phyloP scores from a whole-genome alignment of 495 filamentous ascomycete species.

The Daldinia loculata region DNA sequence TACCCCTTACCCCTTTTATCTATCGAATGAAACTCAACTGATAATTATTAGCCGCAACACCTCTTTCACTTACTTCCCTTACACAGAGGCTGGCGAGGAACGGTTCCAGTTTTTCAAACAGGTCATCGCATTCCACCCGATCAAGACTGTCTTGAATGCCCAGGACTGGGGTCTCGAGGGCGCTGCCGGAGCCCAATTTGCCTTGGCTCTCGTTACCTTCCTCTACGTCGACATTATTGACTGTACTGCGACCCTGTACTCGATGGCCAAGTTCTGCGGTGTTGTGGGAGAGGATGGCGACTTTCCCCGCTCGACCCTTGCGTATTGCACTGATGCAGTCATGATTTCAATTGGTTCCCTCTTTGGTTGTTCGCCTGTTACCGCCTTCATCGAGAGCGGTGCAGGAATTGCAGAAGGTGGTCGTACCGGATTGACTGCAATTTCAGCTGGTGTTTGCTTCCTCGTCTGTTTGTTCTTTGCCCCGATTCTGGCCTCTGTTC shows the following conservation, averaged over 20 bases:
- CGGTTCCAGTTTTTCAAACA: slow-evolving; percentile 82
- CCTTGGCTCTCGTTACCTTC: slow-evolving; percentile 81
- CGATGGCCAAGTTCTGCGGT: slow-evolving; percentile 81
- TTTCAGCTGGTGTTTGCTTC: slow-evolving; percentile 77
- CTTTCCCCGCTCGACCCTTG: slow-evolving; percentile 67
- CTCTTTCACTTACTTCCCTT: slow-evolving; percentile 79
- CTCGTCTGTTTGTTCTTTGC: slow-evolving; percentile 83
- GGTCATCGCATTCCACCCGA: slow-evolving; percentile 80
- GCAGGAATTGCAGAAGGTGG: slow-evolving; percentile 86
- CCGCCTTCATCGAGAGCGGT: slow-evolving; percentile 83
- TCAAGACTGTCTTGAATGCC: slow-evolving; percentile 68
- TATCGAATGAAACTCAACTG: slow-evolving; percentile 17
- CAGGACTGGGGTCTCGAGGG: slow-evolving; percentile 71
- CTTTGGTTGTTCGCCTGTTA: slow-evolving; percentile 78
- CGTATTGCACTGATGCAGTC: slow-evolving; percentile 64
- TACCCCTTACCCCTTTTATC: background rate
- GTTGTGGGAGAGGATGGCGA: slow-evolving; percentile 60
- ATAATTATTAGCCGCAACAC: slow-evolving; percentile 63
- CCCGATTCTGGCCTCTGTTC: slow-evolving; percentile 83
- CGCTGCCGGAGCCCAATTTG: slow-evolving; percentile 66
- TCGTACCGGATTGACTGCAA: slow-evolving; percentile 78
- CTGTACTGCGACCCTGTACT: slow-evolving; percentile 72
- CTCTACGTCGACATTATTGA: slow-evolving; percentile 85
- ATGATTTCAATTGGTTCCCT: slow-evolving; percentile 83
- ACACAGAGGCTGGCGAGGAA: slow-evolving; percentile 68